These are phyloP conservation scores for Paramyrothecium roridum DNA, from an alignment of 2,329 filamentous ascomycete species.

Conservation along the genomic window DNA sequence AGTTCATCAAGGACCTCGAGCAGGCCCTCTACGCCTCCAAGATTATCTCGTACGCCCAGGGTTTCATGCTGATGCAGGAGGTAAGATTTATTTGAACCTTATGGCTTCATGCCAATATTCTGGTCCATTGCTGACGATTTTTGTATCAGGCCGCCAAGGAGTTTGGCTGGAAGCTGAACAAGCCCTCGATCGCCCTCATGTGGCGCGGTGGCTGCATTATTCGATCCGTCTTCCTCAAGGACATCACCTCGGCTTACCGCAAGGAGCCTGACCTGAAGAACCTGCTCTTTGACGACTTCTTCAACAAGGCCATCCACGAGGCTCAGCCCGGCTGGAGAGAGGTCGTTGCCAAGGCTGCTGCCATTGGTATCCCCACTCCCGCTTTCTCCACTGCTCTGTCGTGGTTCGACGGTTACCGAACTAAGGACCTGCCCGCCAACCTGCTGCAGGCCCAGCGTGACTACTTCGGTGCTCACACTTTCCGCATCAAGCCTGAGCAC, in stretches of 20 bases:
- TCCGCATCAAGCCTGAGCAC: conserved; percentile 79
- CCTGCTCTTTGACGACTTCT: conserved; percentile 98
- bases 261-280: conserved; percentile 93
- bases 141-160: conserved; percentile 77
- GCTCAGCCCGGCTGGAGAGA: conserved; percentile 92
- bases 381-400: conserved; percentile 95
- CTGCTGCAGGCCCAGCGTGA: conserved; percentile 98
- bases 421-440: conserved; percentile 96
- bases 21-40: conserved; percentile 99
- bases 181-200: conserved; percentile 99
- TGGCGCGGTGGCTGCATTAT: conserved; percentile 99
- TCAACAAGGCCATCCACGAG: conserved; percentile 98
- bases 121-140: conserved; percentile 2
- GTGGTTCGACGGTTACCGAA: conserved; percentile 99
- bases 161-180: conserved; percentile 98
- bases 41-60: conserved; percentile 99
- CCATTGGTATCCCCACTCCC: conserved; percentile 93
- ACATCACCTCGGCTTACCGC: conserved; percentile 97
- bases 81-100: conserved; percentile 44
- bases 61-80: conserved; percentile 99
- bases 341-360: conserved; percentile 84
- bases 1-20: conserved; percentile 96
- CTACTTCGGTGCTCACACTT: conserved; percentile 96
- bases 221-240: conserved; percentile 99
- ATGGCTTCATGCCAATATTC: neutral